phyloP scores from a whole-genome alignment of 2,329 filamentous ascomycete species.

The Eutypella sp. region DNA sequence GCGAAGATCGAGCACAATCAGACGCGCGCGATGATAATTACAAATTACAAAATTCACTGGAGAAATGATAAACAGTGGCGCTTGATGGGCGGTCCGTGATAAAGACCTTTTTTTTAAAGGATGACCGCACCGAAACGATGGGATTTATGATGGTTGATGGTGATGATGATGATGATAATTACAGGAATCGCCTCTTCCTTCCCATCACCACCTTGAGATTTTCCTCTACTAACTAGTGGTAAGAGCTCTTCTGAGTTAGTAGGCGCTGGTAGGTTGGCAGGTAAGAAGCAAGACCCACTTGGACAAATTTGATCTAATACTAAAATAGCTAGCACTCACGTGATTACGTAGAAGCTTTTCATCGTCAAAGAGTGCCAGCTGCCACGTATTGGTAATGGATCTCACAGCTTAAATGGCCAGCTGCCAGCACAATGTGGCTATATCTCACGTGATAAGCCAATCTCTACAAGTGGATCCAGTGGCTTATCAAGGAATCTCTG shows the following conservation, averaged over 20 bases:
- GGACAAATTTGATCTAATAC: not conserved
- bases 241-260: too few species aligned
- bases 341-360: not conserved
- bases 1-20: constrained; percentile 16
- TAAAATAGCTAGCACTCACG: not conserved
- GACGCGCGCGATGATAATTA: constrained; percentile 2
- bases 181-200: not conserved
- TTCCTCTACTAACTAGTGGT: too few species aligned
- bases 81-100: constrained; percentile 6
- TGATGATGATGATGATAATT: constrained; percentile 3
- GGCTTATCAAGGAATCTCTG: not conserved
- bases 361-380: not conserved
- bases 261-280: too few species aligned
- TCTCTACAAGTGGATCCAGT: not conserved
- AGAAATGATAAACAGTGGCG: constrained; percentile 2
- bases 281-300: too few species aligned
- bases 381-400: too few species aligned
- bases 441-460: not conserved
- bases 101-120: constrained; percentile 3
- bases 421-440: too few species aligned
- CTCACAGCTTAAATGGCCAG: too few species aligned
- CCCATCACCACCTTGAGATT: not conserved
- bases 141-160: not conserved
- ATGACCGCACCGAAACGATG: constrained; percentile 6
- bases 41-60: constrained; percentile 6